Evolutionary conservation across 2,329 filamentous ascomycete genomes (phyloP).

Genomic region (Talaromyces islandicus): DNA sequence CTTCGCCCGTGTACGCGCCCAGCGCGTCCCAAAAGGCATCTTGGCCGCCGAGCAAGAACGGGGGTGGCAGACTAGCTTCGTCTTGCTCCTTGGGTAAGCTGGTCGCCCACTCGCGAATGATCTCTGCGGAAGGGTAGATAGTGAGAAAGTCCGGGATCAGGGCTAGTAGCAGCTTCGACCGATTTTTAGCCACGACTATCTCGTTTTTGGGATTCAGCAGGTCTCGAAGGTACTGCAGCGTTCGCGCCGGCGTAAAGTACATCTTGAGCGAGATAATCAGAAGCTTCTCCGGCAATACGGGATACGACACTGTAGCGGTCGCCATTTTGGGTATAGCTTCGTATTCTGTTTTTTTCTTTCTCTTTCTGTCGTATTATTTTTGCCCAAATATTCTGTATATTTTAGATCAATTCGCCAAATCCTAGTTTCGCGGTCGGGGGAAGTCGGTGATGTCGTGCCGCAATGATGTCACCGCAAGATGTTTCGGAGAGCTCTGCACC

Average conservation of each 20-base stretch:
- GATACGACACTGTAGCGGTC: slow-evolving; percentile 9
- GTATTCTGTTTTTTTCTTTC: neutral
- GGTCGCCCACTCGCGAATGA: slow-evolving; percentile 28
- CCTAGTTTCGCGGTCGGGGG: neutral
- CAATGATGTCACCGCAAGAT: slow-evolving; percentile 8
- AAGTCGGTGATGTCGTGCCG: slow-evolving; percentile 2
- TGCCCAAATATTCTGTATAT: neutral
- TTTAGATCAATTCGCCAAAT: neutral
- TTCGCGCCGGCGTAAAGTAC: slow-evolving; percentile 67
- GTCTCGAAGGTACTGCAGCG: slow-evolving; percentile 48
- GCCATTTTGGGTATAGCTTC: slow-evolving; percentile 9
- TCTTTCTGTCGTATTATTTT: neutral
- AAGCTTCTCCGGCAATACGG: slow-evolving; percentile 51
- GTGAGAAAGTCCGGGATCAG: slow-evolving; percentile 73
- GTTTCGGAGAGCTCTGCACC: neutral
- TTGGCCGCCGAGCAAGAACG: slow-evolving; percentile 66
- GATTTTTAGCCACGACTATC: slow-evolving; percentile 35
- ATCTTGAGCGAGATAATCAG: slow-evolving; percentile 72
- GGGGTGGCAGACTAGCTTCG: slow-evolving; percentile 37
- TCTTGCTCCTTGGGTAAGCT: slow-evolving; percentile 27
- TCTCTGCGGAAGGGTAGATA: slow-evolving; percentile 44
- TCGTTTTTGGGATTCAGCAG: slow-evolving; percentile 45
- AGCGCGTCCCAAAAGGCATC: slow-evolving; percentile 64
- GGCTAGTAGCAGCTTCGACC: slow-evolving; percentile 61
- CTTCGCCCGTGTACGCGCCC: slow-evolving; percentile 72